Base-by-base conservation (phyloP, 2,329 filamentous ascomycete genomes). In the Dothideomycetidae sp. region DNA sequence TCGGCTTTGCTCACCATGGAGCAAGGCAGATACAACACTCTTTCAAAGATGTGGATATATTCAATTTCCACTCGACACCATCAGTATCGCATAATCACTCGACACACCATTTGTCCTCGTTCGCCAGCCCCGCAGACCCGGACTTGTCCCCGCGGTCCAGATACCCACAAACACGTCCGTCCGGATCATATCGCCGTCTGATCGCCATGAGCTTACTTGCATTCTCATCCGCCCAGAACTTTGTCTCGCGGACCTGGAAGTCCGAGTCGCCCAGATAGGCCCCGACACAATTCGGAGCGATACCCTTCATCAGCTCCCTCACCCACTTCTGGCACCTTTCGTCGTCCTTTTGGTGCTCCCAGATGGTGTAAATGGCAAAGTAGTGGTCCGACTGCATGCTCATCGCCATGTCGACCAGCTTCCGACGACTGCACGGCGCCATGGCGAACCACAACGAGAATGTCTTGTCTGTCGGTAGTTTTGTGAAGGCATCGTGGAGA, bases 331-430 rank as follows among this genome's bases (percentile, higher is more conserved):
- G 50, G 47, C 61, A 67, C n/a, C 45, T 42, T 0, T 46, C 49
- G 42, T 71, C 68, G 28, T 71, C 66, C 2, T 48, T 42, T 12
- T 50, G 53, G 15, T 66, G 52, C 33, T 68, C 61, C 62, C 66
- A 72, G 2, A 70, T 52, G 0, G 63, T 57, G 44, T 72, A 73
- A 2, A 68, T 37, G 2, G 68, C 66, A 47, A 73, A 65, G 49
- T 73, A 73, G 48, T 73, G 68, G 44, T 73, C 69, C 0, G 59
- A 61, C 38, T 71, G 67, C 62, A 71, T 62, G 17, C 60, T 66
- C 10, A 71, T 52, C 3, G 69, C 69, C 69, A 73, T 73, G 40
- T 67, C 63, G 1, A 59, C 56, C 23, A 64, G 50, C 18, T 42
- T 31, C 3, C 59, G 51, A 16, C 57, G 51, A 29, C 62, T 67